Evolutionary conservation across 441 rosid species (phyloP), one percentile per base, ranked within the genome.

Genomic region (Aquilaria agallochum): DNA sequence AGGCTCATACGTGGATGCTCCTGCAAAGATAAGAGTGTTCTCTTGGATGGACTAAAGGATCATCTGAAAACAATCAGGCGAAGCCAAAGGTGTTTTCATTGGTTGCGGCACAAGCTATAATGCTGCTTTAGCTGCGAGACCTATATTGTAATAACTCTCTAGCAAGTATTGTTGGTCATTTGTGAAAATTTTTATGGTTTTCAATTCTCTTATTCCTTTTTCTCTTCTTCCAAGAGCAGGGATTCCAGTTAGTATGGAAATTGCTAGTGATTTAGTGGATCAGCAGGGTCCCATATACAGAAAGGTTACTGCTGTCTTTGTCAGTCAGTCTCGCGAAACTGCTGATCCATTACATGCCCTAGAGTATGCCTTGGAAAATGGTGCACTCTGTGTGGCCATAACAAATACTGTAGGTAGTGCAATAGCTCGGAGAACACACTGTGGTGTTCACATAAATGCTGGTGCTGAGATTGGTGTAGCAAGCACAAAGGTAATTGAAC

Each of bases 241-340:
- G 65, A 79, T 94, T 46, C 96, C 97, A 14, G 97, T 91, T 58
- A 91, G 96, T 27, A 91, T 91, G 96, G 99, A 95, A 80, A 83
- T 95, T 31, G 96, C 99, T 56, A 95, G 99, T 72, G 97, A 95
- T 83, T 84, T 95, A 13, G 72, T 82, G 84, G 99, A 95, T 71
- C 61, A 94, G 64, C 89, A 84, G 74, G 99, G 97, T 75, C 97
- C 97, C 20, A 91, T 95, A 68, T 89, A 89, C 76, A 83, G 99
- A 74, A 96, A 95, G 78, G 99, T 91, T 70, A 95, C 99, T 2
- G 97, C 96, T 4, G 92, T 83, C 59, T 95, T 95, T 83, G 97
- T 95, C 53, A 95, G 99, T 73, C 97, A 95, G 72, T 95, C 97
- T 55, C 97, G 99, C 76, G 99, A 95, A 91, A 95, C 99, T 31